A percentile compares a stretch with the other conserved stretches of the same genome.
These are phyloP conservation scores for Tetrapisispora iriomotensis DNA, from an alignment of 805 yeast genomes.

Conservation along the genomic window DNA sequence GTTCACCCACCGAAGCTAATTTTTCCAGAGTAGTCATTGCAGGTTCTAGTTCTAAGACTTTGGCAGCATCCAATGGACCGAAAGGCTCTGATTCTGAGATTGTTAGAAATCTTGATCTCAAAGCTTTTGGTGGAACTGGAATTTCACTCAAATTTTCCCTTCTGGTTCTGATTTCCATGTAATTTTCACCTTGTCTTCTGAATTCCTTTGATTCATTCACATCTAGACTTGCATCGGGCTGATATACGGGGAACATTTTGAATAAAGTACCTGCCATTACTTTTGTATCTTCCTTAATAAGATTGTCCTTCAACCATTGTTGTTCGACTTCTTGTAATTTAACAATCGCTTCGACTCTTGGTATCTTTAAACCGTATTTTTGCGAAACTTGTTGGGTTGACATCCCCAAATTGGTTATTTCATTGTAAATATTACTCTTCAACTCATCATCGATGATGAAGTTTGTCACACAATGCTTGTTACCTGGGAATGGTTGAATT, in stretches of 20 bases:
- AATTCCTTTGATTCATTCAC: too few species aligned
- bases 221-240: slow-evolving; percentile 25
- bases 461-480: slow-evolving; percentile 60
- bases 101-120: slow-evolving; percentile 72
- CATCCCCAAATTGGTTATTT: slow-evolving; percentile 40
- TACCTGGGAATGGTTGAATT: slow-evolving; percentile 76
- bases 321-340: slow-evolving; percentile 58
- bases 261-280: slow-evolving; percentile 55
- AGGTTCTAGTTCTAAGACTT: slow-evolving; percentile 73
- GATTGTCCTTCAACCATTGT: slow-evolving; percentile 44
- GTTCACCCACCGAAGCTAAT: slow-evolving; percentile 50
- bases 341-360: slow-evolving; percentile 82
- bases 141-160: slow-evolving; percentile 85
- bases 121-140: slow-evolving; percentile 78
- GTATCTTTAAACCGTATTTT: slow-evolving; percentile 68
- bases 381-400: slow-evolving; percentile 68
- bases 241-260: slow-evolving; percentile 71
- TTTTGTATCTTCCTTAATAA: slow-evolving; percentile 45
- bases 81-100: slow-evolving; percentile 93
- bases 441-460: slow-evolving; percentile 47
- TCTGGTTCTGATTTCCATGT: not conserved
- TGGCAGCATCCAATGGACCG: slow-evolving; percentile 93
- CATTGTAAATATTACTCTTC: slow-evolving; percentile 51
- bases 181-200: too few species aligned
- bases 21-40: slow-evolving; percentile 69